phyloP scores from a whole-genome alignment of 1,284 basidiomycete species.

The Heterobasidion occidentale region DNA sequence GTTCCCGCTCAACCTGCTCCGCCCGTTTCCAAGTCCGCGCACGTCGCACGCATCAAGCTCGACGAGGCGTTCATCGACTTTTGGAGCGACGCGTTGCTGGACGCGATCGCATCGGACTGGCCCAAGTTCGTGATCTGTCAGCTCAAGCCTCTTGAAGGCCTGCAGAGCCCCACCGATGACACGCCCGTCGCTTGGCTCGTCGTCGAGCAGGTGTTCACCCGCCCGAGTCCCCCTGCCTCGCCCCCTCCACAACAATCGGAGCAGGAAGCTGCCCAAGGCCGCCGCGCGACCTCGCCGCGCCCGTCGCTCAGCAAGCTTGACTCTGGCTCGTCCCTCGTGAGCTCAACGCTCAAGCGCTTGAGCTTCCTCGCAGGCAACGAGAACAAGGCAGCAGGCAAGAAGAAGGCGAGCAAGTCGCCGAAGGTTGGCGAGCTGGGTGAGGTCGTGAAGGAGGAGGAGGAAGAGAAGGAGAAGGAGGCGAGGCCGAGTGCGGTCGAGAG shows the following conservation, averaged over 20 bases:
- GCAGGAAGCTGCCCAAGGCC: conserved; percentile 2
- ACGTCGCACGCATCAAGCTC: conserved; percentile 43
- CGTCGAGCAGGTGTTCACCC: conserved; percentile 49
- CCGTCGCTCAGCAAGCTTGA: conserved; percentile 40
- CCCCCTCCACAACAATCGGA: conserved; percentile 13
- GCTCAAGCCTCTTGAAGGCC: conserved; percentile 33
- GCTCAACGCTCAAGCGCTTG: conserved; percentile 45
- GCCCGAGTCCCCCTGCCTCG: conserved; percentile 27
- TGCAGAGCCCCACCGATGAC: conserved; percentile 9
- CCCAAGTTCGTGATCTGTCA: conserved; percentile 58
- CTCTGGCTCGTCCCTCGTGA: conserved; percentile 28
- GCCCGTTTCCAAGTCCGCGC: conserved; percentile 32
- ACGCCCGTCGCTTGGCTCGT: conserved; percentile 50
- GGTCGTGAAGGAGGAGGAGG: conserved; percentile 43
- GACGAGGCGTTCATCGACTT: conserved; percentile 54
- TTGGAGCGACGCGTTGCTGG: neutral
- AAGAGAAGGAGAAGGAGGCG: conserved; percentile 13
- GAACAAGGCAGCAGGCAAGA: conserved; percentile 19
- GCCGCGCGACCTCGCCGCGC: conserved; percentile 36
- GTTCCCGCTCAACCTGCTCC: conserved; percentile 11
- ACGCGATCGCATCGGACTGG: neutral
- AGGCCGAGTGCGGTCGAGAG: conserved; percentile 7
- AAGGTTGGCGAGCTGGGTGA: conserved; percentile 62
- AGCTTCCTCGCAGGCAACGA: conserved; percentile 35
- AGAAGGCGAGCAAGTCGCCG: conserved; percentile 24